phyloP scores from a whole-genome alignment of 163 green algal species.

The Trebouxia gelatinosa region DNA sequence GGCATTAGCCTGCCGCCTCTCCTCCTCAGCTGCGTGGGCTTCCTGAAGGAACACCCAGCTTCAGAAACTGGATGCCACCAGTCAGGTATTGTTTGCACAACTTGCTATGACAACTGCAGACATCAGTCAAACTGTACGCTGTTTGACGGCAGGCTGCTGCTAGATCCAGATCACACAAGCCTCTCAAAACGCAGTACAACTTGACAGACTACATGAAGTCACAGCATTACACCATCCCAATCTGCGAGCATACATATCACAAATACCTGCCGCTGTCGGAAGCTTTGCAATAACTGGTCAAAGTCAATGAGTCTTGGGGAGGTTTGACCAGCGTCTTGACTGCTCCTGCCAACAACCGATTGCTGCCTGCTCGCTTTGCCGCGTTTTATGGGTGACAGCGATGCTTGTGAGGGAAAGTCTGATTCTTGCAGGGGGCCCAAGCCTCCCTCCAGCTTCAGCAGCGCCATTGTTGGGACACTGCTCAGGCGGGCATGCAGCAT shows the following conservation, averaged over 20 bases:
- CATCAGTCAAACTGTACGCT: too few relatives aligned
- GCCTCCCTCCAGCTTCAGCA: constrained; percentile 63
- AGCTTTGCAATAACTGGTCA: constrained; percentile 5
- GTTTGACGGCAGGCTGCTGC: background rate
- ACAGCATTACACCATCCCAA: background rate
- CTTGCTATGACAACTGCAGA: background rate
- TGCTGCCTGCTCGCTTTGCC: constrained; percentile 8
- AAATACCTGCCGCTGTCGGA: constrained; percentile 8
- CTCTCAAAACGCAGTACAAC: background rate
- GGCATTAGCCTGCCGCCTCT: constrained; percentile 11
- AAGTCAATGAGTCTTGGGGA: constrained; percentile 12
- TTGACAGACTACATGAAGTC: background rate
- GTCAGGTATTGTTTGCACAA: background rate
- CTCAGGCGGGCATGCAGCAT: constrained; percentile 74
- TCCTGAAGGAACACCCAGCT: constrained; percentile 1
- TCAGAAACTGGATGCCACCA: background rate
- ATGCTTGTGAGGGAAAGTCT: background rate
- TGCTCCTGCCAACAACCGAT: background rate
- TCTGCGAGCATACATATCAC: background rate
- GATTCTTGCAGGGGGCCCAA: background rate
- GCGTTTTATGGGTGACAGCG: background rate
- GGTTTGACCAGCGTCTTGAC: background rate
- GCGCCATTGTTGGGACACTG: constrained; percentile 57
- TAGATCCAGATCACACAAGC: background rate
- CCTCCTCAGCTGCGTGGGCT: constrained; percentile 25